Percentiles rank a stretch among this genome's conserved stretches.
phyloP scores from a whole-genome alignment of 73 alveolate genomes.

The Stentor coeruleus region DNA sequence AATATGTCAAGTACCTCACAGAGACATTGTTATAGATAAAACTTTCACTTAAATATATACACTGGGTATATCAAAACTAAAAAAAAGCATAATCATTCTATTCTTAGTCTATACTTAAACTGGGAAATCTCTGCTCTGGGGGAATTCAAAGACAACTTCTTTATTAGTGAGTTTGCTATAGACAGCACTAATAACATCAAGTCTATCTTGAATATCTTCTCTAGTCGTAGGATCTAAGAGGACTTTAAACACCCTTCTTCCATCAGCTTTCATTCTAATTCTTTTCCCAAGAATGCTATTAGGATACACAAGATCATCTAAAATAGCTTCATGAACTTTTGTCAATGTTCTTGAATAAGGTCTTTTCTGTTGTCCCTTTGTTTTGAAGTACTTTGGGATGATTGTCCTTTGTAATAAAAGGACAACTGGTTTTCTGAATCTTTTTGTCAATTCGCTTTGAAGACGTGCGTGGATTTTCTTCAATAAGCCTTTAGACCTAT shows the following conservation, averaged over 20 bases:
- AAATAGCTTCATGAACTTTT: slow-evolving; percentile 74
- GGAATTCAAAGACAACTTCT: slow-evolving; percentile 70
- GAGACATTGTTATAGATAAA: too few species aligned
- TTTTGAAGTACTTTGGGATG: slow-evolving; percentile 33
- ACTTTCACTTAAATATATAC: too few species aligned
- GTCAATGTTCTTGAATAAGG: too few species aligned
- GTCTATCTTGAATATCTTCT: slow-evolving; percentile 77
- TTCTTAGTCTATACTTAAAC: too few species aligned
- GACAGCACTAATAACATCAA: slow-evolving; percentile 72
- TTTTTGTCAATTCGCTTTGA: slow-evolving; percentile 47
- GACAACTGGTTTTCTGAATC: slow-evolving; percentile 51
- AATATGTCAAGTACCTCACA: too few species aligned
- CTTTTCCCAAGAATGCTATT: slow-evolving; percentile 61
- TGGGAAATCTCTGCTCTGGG: slow-evolving; percentile 30
- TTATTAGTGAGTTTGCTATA: slow-evolving; percentile 81
- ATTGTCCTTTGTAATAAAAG: slow-evolving; percentile 44
- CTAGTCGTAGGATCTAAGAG: slow-evolving; percentile 48
- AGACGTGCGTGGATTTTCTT: slow-evolving; percentile 52
- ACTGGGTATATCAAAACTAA: too few species aligned
- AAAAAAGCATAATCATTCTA: too few species aligned
- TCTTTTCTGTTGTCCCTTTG: too few species aligned
- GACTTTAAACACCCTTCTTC: slow-evolving; percentile 17
- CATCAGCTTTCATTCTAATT: slow-evolving; percentile 36
- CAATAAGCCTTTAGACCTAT: slow-evolving; percentile 41
- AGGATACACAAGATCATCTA: slow-evolving; percentile 74